phyloP scores from a whole-genome alignment of 306 rosid genomes.

The Cicer chorassanicum region DNA sequence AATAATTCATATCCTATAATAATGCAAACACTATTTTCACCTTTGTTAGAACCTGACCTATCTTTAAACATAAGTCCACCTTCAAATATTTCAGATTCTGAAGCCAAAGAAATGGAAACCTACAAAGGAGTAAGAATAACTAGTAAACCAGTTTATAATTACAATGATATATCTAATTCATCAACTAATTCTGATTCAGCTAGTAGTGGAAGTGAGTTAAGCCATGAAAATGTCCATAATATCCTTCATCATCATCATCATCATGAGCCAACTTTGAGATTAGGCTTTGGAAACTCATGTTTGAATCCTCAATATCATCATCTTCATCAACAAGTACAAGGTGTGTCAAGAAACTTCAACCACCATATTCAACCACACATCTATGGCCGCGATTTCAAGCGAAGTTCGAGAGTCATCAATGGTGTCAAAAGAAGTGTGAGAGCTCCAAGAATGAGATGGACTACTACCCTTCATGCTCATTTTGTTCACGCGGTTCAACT shows the following conservation, averaged over 20 bases:
- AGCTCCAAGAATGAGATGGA: slow-evolving; percentile 99
- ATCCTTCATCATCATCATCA: slow-evolving; percentile 26
- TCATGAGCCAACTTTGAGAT: slow-evolving; percentile 62
- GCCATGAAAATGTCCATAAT: slow-evolving; percentile 57
- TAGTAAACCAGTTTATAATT: background rate
- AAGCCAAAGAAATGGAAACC: slow-evolving; percentile 43
- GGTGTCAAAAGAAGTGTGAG: slow-evolving; percentile 74
- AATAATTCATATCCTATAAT: slow-evolving; percentile 42
- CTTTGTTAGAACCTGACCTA: slow-evolving; percentile 78
- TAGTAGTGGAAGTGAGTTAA: slow-evolving; percentile 76
- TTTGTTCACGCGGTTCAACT: slow-evolving; percentile 97
- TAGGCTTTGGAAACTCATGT: slow-evolving; percentile 58
- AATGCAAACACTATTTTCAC: slow-evolving; percentile 46
- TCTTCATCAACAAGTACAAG: slow-evolving; percentile 39
- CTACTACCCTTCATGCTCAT: slow-evolving; percentile 95
- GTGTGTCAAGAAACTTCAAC: slow-evolving; percentile 48
- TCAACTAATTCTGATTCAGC: slow-evolving; percentile 75
- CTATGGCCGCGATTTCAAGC: slow-evolving; percentile 71
- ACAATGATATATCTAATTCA: slow-evolving; percentile 37
- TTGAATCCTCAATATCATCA: slow-evolving; percentile 38
- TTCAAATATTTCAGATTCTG: slow-evolving; percentile 38
- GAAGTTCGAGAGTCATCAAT: slow-evolving; percentile 54
- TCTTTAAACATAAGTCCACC: slow-evolving; percentile 89
- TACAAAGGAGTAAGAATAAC: slow-evolving; percentile 23
- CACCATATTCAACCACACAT: slow-evolving; percentile 64